phyloP scores from a whole-genome alignment of 2,329 filamentous ascomycete genomes.

The Dichotomopilus funicola region DNA sequence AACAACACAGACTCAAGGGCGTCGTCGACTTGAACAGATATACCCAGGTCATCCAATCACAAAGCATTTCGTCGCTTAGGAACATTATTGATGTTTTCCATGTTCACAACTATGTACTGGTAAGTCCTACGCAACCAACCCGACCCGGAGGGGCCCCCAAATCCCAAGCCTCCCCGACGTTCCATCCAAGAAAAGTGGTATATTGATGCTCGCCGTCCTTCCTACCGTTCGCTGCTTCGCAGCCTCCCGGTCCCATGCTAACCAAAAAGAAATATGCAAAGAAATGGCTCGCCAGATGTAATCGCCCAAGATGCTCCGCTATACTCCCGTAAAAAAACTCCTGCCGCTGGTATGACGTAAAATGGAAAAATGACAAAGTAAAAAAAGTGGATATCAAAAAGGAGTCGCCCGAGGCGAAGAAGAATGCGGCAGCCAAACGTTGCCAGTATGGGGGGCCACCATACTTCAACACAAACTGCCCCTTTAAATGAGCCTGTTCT shows the following conservation, averaged over 20 bases:
- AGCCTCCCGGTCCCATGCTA: slow-evolving; percentile 8
- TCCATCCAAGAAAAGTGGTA: slow-evolving; percentile 12
- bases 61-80: too few species aligned
- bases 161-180: background rate
- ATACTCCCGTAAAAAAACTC: slow-evolving; percentile 5
- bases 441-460: background rate
- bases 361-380: background rate
- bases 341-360: slow-evolving; percentile 1
- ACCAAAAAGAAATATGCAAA: slow-evolving; percentile 9
- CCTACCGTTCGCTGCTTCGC: background rate
- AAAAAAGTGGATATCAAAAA: slow-evolving; percentile 6
- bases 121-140: background rate
- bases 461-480: background rate
- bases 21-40: too few species aligned
- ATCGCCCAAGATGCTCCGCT: slow-evolving; percentile 13
- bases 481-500: slow-evolving; percentile 40
- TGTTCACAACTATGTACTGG: slow-evolving; percentile 1
- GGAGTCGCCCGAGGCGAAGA: background rate
- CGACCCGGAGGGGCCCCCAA: too few species aligned
- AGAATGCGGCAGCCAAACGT: background rate
- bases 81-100: background rate
- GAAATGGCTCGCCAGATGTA: slow-evolving; percentile 9
- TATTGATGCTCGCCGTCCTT: slow-evolving; percentile 9
- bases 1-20: too few species aligned
- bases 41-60: too few species aligned